These are phyloP conservation scores for Thelonectria discophora DNA, from an alignment of 2,329 filamentous ascomycete species.

Conservation along the genomic window DNA sequence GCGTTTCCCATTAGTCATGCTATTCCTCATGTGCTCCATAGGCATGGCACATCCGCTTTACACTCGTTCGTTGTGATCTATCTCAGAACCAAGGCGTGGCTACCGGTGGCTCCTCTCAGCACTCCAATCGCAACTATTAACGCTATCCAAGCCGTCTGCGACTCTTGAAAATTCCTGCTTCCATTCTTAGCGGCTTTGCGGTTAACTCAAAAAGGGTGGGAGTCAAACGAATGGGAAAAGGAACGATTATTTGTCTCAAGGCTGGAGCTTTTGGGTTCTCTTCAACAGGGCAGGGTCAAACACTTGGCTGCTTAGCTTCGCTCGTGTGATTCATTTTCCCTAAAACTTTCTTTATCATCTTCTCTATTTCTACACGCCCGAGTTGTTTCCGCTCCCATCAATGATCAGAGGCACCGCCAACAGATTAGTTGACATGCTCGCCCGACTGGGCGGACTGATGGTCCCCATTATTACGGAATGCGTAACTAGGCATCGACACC, in stretches of 20 bases:
- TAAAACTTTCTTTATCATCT: slow-evolving; percentile 37
- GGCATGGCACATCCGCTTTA: slow-evolving; percentile 67
- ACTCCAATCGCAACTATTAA: slow-evolving; percentile 33
- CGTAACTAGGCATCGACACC: slow-evolving; percentile 50
- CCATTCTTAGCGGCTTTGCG: slow-evolving; percentile 30
- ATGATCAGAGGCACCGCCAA: slow-evolving; percentile 64
- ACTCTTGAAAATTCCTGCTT: slow-evolving; percentile 34
- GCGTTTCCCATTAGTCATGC: slow-evolving; percentile 62
- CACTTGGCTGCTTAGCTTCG: slow-evolving; percentile 31
- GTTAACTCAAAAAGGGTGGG: slow-evolving; percentile 36
- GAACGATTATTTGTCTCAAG: slow-evolving; percentile 28
- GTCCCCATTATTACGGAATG: slow-evolving; percentile 56
- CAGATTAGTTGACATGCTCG: slow-evolving; percentile 52
- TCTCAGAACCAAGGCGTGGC: slow-evolving; percentile 40
- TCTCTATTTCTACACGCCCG: slow-evolving; percentile 25
- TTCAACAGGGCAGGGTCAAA: slow-evolving; percentile 22
- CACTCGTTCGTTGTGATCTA: slow-evolving; percentile 53
- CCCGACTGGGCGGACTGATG: slow-evolving; percentile 49
- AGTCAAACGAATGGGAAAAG: slow-evolving; percentile 35
- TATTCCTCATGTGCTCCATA: slow-evolving; percentile 66
- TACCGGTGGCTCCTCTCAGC: not conserved
- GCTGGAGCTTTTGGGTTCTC: slow-evolving; percentile 36
- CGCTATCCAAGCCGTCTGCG: slow-evolving; percentile 36
- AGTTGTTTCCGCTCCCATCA: slow-evolving; percentile 59
- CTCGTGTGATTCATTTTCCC: slow-evolving; percentile 37